These are phyloP conservation scores for Wickerhamomyces bovis DNA, from an alignment of 805 yeast genomes.

Conservation along the genomic window DNA sequence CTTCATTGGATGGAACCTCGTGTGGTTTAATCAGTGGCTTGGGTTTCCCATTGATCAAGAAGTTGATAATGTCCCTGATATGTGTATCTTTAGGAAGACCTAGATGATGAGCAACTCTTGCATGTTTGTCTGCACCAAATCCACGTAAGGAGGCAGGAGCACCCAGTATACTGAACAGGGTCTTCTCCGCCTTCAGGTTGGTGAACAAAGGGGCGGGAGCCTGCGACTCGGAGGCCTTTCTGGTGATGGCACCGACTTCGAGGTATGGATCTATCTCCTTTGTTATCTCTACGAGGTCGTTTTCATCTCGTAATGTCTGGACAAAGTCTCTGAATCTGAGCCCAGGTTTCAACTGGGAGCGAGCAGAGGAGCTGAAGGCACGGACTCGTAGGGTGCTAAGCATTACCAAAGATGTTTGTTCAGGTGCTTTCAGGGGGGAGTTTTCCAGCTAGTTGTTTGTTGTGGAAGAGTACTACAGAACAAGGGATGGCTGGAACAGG, in stretches of 20 bases:
- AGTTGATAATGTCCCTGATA: conserved; percentile 20
- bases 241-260: conserved; percentile 27
- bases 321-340: conserved; percentile 24
- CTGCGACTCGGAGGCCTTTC: conserved; percentile 21
- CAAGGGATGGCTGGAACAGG: no score
- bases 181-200: conserved; percentile 14
- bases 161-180: conserved; percentile 21
- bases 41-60: conserved; percentile 16
- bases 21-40: not conserved
- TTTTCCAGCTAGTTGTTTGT: no score
- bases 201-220: conserved; percentile 23
- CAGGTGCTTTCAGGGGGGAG: no score
- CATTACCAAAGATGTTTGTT: no score
- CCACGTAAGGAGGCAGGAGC: conserved; percentile 21
- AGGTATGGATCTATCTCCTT: conserved; percentile 22
- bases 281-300: conserved; percentile 21
- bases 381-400: not conserved
- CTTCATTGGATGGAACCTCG: conserved; percentile 4
- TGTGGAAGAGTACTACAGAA: no score
- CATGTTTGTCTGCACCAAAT: conserved; percentile 17
- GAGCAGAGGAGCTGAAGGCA: not conserved
- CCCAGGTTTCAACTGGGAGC: conserved; percentile 14
- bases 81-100: conserved; percentile 19
- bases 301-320: conserved; percentile 18
- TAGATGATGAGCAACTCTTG: conserved; percentile 24